Conservation (phyloP, 75 land plant genomes). For the Cunninghamia lanceolata region DNA sequence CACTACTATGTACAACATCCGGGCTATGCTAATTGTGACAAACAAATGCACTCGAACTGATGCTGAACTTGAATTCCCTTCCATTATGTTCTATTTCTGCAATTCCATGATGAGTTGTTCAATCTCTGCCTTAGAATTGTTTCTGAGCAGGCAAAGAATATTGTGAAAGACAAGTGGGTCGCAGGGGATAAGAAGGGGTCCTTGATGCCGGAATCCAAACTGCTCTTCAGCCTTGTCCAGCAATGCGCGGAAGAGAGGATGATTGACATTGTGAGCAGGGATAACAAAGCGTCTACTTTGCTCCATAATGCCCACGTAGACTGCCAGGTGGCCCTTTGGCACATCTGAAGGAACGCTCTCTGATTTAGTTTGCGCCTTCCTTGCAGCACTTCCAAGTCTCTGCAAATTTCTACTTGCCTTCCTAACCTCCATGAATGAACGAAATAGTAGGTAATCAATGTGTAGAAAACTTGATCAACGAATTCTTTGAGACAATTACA, state of each 20-base stretch:
- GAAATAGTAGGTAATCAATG: too few species aligned
- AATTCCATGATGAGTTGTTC: background rate
- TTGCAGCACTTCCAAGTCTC: background rate
- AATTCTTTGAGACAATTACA: too few species aligned
- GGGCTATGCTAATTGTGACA: too few species aligned
- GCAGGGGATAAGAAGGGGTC: conserved; percentile 26
- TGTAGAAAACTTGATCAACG: too few species aligned
- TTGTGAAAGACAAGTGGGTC: conserved; percentile 9
- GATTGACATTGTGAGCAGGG: conserved; percentile 7
- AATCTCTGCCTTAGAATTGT: background rate
- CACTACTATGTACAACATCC: background rate
- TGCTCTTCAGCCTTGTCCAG: conserved; percentile 25
- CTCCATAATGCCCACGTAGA: conserved; percentile 15
- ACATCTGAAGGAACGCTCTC: background rate
- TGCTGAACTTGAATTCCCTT: background rate
- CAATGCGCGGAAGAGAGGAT: conserved; percentile 20
- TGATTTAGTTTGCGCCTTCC: background rate
- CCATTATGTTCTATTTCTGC: background rate
- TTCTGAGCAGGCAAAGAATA: background rate
- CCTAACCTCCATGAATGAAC: background rate
- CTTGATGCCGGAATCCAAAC: conserved; percentile 21
- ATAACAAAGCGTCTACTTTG: conserved; percentile 12
- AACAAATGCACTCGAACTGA: too few species aligned
- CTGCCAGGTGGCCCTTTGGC: conserved; percentile 46
- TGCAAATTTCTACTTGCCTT: background rate